A percentile compares a stretch with the other conserved stretches of the same genome.
Conservation (phyloP, 1,139 yeast species). For the Kluyveromyces sp. region DNA sequence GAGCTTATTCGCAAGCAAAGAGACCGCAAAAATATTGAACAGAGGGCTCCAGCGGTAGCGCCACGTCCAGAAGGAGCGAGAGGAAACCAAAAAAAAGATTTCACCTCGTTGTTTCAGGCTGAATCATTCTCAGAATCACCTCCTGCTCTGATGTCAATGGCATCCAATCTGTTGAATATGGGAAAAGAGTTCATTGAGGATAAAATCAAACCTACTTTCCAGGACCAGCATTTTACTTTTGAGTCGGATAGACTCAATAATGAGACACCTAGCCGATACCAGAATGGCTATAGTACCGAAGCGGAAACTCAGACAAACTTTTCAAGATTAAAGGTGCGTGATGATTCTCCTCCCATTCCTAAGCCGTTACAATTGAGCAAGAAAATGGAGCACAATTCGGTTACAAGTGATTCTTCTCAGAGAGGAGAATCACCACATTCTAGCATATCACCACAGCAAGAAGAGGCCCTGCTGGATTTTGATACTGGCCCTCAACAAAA, state of each 20-base stretch:
- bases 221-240: not conserved
- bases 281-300: no score
- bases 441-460: not conserved
- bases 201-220: constrained; percentile 6
- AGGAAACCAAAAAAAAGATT: not conserved
- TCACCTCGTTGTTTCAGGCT: not conserved
- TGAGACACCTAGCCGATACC: no score
- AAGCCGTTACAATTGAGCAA: not conserved
- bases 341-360: not conserved
- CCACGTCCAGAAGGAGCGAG: not conserved
- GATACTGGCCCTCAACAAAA: constrained; percentile 7
- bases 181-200: constrained; percentile 26
- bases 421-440: not conserved
- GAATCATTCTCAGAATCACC: not conserved
- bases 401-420: not conserved
- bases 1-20: constrained; percentile 9
- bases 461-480: constrained; percentile 20
- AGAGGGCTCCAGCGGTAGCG: not conserved
- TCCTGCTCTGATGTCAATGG: constrained; percentile 17
- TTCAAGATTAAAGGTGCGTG: not conserved
- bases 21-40: constrained; percentile 3
- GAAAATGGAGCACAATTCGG: not conserved
- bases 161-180: constrained; percentile 22
- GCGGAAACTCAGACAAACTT: no score
- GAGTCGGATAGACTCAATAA: not conserved